These are phyloP conservation scores for Seiridium cupressi DNA, from an alignment of 2,329 filamentous ascomycete species.

Conservation along the genomic window DNA sequence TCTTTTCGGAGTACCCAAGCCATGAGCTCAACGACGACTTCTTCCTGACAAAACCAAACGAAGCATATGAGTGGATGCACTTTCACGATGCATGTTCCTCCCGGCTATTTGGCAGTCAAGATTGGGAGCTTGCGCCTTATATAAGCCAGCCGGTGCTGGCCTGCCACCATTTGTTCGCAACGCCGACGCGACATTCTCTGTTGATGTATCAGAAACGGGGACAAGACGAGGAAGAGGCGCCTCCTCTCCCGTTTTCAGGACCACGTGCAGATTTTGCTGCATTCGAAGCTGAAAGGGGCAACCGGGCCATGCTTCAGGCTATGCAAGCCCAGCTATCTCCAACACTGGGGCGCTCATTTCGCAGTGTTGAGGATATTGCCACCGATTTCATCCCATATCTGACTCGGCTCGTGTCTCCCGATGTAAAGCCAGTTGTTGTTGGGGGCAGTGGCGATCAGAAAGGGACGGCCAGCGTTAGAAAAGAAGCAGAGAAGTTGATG, in stretches of 20 bases:
- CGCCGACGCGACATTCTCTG: constrained; percentile 53
- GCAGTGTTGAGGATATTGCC: constrained; percentile 73
- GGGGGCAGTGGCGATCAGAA: constrained; percentile 63
- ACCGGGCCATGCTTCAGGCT: constrained; percentile 68
- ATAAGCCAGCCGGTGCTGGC: constrained; percentile 83
- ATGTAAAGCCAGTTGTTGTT: constrained; percentile 87
- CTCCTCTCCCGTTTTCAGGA: constrained; percentile 74
- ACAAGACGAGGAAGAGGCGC: constrained; percentile 46
- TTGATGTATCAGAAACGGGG: constrained; percentile 42
- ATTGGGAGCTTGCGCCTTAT: constrained; percentile 90
- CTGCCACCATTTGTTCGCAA: constrained; percentile 88
- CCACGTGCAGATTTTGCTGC: constrained; percentile 80
- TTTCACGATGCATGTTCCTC: constrained; percentile 72
- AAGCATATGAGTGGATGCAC: constrained; percentile 68
- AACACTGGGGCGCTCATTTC: constrained; percentile 72
- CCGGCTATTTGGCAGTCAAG: constrained; percentile 77
- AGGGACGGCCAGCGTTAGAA: constrained; percentile 80
- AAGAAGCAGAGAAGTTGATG: constrained; percentile 79
- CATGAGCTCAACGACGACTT: constrained; percentile 93
- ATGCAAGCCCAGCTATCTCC: constrained; percentile 73
- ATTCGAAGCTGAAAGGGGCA: constrained; percentile 76
- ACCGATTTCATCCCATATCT: constrained; percentile 84
- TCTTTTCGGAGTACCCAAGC: constrained; percentile 82
- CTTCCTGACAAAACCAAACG: constrained; percentile 81
- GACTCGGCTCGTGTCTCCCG: constrained; percentile 78